Conservation (phyloP, 75 land plant genomes). For the Selaginella tamariscina region DNA sequence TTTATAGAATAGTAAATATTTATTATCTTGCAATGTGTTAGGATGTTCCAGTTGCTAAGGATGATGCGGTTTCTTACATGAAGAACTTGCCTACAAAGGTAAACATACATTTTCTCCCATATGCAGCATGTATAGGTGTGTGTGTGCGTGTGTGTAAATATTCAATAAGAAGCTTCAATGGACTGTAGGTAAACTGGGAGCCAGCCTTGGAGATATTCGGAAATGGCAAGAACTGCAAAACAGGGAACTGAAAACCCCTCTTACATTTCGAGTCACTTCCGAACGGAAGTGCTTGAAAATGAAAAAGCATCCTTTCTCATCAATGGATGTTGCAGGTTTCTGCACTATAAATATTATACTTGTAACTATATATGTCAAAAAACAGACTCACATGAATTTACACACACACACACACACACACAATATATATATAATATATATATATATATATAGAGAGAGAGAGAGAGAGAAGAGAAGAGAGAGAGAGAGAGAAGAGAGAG, state of each 20-base stretch:
- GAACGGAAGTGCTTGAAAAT: constrained; percentile 25
- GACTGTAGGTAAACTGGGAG: constrained; percentile 28
- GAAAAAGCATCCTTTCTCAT: constrained; percentile 33
- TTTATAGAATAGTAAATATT: neutral
- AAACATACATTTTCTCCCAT: neutral
- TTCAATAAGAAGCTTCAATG: neutral
- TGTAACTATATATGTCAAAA: neutral
- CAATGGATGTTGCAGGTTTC: constrained; percentile 39
- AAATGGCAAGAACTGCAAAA: constrained; percentile 20
- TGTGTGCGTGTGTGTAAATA: too few relatives aligned
- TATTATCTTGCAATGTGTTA: neutral
- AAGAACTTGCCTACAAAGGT: constrained; percentile 28
- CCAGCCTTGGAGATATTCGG: constrained; percentile 18
- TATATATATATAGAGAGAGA: too few relatives aligned
- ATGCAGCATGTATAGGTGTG: too few relatives aligned
- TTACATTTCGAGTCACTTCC: constrained; percentile 33
- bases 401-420: too few relatives aligned
- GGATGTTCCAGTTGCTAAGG: constrained; percentile 36
- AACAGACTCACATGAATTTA: too few relatives aligned
- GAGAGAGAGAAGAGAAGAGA: too few relatives aligned
- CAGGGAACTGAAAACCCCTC: neutral
- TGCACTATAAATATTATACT: neutral
- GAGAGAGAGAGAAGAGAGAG: too few relatives aligned
- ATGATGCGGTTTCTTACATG: constrained; percentile 26
- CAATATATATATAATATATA: too few relatives aligned